Conservation (phyloP, 2,329 filamentous ascomycete species). For the Cercospora zeae-maydis region DNA sequence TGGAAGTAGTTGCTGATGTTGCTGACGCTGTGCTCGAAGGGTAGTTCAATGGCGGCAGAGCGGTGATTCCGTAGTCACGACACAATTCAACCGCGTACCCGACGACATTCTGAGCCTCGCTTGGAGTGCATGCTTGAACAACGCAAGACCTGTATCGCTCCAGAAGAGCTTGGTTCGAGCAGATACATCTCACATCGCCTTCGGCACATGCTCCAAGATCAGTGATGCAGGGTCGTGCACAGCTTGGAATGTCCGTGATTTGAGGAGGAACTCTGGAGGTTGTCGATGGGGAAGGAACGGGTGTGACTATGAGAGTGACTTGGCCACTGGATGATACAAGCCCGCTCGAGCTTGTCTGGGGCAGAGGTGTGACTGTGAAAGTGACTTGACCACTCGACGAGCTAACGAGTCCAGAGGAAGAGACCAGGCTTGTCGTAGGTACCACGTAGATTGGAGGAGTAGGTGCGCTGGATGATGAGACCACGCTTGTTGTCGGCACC, state of each 20-base stretch:
- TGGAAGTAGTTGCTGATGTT: neutral
- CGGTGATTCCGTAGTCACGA: neutral
- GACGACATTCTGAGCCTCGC: neutral
- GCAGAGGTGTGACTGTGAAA: no score
- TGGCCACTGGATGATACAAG: neutral
- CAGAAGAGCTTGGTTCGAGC: conserved; percentile 3
- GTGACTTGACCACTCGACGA: no score
- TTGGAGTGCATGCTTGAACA: neutral
- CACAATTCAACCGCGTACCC: neutral
- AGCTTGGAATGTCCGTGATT: conserved; percentile 1
- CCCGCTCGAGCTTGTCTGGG: no score
- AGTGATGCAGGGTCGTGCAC: neutral
- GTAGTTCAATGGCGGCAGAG: neutral
- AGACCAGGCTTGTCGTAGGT: neutral
- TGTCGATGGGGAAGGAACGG: neutral
- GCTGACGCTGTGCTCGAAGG: neutral
- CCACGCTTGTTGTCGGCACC: neutral
- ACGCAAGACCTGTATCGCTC: conserved; percentile 2
- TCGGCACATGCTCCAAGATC: neutral
- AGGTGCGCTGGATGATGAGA: neutral
- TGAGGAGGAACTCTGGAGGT: neutral
- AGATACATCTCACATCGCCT: conserved; percentile 4
- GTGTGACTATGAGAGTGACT: neutral
- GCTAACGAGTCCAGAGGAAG: no score
- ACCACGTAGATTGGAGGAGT: neutral